Evolutionary conservation across 1,284 basidiomycete species (phyloP).

Genomic region (Entoloma clypeatum): DNA sequence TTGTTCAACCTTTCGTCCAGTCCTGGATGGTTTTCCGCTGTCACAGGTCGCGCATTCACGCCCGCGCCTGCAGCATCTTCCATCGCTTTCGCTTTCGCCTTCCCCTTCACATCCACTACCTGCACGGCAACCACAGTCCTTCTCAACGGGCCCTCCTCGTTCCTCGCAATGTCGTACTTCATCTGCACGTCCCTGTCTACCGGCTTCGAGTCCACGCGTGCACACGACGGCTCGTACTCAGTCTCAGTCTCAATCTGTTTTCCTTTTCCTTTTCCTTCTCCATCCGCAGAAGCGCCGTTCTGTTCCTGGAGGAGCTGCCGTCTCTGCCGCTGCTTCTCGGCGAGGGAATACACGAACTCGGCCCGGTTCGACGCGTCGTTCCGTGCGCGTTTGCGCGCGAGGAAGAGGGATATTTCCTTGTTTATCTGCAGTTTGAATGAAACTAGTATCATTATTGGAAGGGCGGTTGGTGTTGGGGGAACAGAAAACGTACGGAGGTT

Average conservation of each 20-base stretch:
- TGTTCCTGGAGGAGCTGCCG: too few species aligned
- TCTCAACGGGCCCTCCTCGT: slow-evolving; percentile 69
- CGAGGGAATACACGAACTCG: slow-evolving; percentile 61
- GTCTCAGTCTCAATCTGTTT: slow-evolving; percentile 21
- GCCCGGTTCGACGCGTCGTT: slow-evolving; percentile 71
- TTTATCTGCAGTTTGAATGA: slow-evolving; percentile 46
- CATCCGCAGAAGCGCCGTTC: too few species aligned
- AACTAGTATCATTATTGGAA: slow-evolving; percentile 1
- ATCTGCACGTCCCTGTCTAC: slow-evolving; percentile 72
- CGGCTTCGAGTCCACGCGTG: slow-evolving; percentile 65
- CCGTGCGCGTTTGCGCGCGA: slow-evolving; percentile 62
- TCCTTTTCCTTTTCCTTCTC: too few species aligned
- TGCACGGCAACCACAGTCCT: slow-evolving; percentile 41
- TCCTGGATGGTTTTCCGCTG: slow-evolving; percentile 47
- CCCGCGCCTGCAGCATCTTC: slow-evolving; percentile 7
- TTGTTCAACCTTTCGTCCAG: slow-evolving; percentile 59
- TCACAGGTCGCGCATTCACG: slow-evolving; percentile 28
- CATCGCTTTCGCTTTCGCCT: slow-evolving; percentile 21
- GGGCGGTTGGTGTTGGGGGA: slow-evolving; percentile 5
- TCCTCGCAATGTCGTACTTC: slow-evolving; percentile 79
- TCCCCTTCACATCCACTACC: slow-evolving; percentile 11
- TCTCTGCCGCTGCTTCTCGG: slow-evolving; percentile 52
- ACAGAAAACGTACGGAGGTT: slow-evolving; percentile 45
- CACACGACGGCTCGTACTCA: slow-evolving; percentile 46
- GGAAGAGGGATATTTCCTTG: slow-evolving; percentile 64